Conservation (phyloP, 805 yeast genomes). For the Candida multigemmis region DNA sequence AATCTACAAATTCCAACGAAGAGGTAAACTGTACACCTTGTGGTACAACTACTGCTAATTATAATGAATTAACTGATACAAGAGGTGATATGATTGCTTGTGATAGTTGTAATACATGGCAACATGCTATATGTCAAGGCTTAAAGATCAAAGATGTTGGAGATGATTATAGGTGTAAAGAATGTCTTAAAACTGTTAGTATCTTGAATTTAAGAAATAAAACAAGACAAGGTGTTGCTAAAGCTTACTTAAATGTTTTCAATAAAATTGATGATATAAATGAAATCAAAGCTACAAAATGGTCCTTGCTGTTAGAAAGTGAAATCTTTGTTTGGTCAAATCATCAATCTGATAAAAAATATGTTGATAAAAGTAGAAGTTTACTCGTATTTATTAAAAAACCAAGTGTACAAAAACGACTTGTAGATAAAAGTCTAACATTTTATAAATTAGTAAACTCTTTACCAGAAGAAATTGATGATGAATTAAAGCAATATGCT, state of each 20-base stretch:
- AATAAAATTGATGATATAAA: conserved; percentile 10
- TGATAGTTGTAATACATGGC: conserved; percentile 63
- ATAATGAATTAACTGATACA: conserved; percentile 46
- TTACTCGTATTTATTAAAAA: conserved; percentile 41
- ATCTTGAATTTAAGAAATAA: conserved; percentile 13
- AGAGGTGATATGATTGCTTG: conserved; percentile 58
- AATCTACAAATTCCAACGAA: conserved; percentile 26
- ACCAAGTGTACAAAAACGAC: conserved; percentile 43
- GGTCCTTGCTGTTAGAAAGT: conserved; percentile 46
- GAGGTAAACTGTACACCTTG: conserved; percentile 53
- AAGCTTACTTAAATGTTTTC: conserved; percentile 42
- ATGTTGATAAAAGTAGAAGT: conserved; percentile 63
- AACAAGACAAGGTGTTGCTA: conserved; percentile 40
- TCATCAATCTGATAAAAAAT: conserved; percentile 27
- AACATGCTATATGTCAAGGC: conserved; percentile 57
- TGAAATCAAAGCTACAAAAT: conserved; percentile 27
- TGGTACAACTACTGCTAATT: conserved; percentile 49
- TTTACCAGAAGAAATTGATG: conserved; percentile 72
- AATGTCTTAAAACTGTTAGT: not conserved
- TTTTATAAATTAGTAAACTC: conserved; percentile 53
- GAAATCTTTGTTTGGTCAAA: conserved; percentile 33
- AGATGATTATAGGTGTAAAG: conserved; percentile 42
- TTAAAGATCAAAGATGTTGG: conserved; percentile 34
- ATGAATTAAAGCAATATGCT: conserved; percentile 63
- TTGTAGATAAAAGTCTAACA: conserved; percentile 44